Conservation (phyloP, 257 asterid genomes). For the Fraxinus anomala region DNA sequence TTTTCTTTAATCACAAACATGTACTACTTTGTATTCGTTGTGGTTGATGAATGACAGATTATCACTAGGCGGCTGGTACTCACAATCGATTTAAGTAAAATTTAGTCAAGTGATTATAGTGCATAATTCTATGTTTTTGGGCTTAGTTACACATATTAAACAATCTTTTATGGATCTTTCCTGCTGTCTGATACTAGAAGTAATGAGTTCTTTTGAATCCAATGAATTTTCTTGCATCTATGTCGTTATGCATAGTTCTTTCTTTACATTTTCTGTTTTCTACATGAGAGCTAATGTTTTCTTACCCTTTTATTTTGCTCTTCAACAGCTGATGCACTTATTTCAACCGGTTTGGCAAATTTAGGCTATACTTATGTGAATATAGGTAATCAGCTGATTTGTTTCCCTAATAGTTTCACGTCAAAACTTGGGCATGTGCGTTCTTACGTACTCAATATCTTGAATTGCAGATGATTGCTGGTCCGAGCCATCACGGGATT, state of each 20-base stretch:
- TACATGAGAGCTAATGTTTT: not conserved
- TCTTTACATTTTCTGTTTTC: not conserved
- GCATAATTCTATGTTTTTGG: not conserved
- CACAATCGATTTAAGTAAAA: not conserved
- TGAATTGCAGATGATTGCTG: slow-evolving; percentile 92
- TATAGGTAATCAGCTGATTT: slow-evolving; percentile 55
- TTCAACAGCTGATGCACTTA: slow-evolving; percentile 82
- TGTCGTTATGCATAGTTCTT: not conserved
- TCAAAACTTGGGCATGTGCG: slow-evolving; percentile 5
- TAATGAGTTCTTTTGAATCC: not conserved
- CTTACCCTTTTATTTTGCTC: slow-evolving; percentile 8
- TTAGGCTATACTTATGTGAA: slow-evolving; percentile 77
- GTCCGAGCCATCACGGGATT: slow-evolving; percentile 61
- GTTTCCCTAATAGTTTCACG: slow-evolving; percentile 12
- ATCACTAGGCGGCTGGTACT: slow-evolving; percentile 13
- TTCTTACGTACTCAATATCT: slow-evolving; percentile 26
- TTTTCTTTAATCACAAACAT: not conserved
- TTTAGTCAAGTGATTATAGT: not conserved
- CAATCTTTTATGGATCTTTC: not conserved
- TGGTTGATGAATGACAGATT: slow-evolving; percentile 14
- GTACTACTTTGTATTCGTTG: not conserved
- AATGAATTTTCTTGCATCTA: not conserved
- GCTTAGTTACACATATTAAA: not conserved
- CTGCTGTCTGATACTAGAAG: not conserved
- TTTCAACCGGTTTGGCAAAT: slow-evolving; percentile 84